Base-by-base conservation (phyloP, 352 stramenopile genomes). In the Aphanomyces invadans region DNA sequence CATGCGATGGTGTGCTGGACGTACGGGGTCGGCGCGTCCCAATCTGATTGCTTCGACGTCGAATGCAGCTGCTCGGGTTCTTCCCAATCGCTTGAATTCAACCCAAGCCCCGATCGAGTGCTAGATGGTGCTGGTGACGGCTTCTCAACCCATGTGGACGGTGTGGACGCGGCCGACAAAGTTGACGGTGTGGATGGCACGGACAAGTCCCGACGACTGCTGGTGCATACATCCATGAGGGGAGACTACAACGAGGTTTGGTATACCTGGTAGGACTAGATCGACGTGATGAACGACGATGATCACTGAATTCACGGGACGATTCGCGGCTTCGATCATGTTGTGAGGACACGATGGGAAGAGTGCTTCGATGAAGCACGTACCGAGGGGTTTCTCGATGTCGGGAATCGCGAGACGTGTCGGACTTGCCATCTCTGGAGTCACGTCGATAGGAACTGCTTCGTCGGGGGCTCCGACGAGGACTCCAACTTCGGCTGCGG, bases 81-180 rank as follows among this genome's bases (percentile, higher is more conserved):
- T 61, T 92, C 86, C 86, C 86, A 94, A 38, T 94, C 86, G 68
- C 76, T 88, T 44, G 70, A 49, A 49, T 83, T 74, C 1, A 94
- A 71, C 28, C 70, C 69, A 42, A 68, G 29, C 11, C 60, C 60
- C 19, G 60, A 67, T 26, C 60, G 42, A 12, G 15, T 60, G 25
- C 38, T n/a, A 1, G 28, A 51, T 4, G 38, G 60, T 17, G 60
- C 42, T 33, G 60, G 60, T 17, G 60, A 67, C 21, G 60, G 60
- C 60, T 67, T 67, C 48, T 67, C 60, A 4, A 51, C 33, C 60
- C 60, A 67, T 28, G 60, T 67, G 10, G 60, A 56, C 17, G 60
- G 60, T 7, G 60, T 67, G 3, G 60, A 67, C 25, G 32, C 26
- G 31, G 7, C 11, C 25, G 42, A 59, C 4, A 44, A 45, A 25